Evolutionary conservation across 2,329 filamentous ascomycete species (phyloP).

Genomic region (Penicillium sp.): DNA sequence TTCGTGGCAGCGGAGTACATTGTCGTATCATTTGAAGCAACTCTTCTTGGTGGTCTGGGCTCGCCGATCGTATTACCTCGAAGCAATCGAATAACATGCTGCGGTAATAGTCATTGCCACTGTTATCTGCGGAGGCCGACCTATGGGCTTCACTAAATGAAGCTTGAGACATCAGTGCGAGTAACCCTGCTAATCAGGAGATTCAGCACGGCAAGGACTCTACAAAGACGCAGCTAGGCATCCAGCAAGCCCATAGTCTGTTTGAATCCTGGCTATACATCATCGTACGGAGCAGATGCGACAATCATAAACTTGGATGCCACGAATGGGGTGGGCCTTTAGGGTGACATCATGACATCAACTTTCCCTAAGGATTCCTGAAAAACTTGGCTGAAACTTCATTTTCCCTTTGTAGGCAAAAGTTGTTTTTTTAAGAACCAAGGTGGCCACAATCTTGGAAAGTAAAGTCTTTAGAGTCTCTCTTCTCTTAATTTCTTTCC

Average conservation of each 20-base stretch:
- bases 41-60: slow-evolving; percentile 17
- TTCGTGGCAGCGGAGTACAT: slow-evolving; percentile 25
- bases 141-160: background rate
- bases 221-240: background rate
- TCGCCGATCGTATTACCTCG: slow-evolving; percentile 23
- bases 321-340: background rate
- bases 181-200: background rate
- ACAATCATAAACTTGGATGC: background rate
- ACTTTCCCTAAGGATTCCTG: background rate
- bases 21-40: slow-evolving; percentile 29
- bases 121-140: background rate
- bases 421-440: too few species aligned
- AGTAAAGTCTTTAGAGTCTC: too few species aligned
- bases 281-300: background rate
- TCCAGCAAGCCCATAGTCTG: too few species aligned
- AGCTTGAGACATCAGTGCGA: background rate
- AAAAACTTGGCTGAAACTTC: background rate
- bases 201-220: too few species aligned
- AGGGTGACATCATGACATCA: background rate
- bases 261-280: too few species aligned
- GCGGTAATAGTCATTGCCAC: slow-evolving; percentile 21
- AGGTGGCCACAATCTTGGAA: background rate
- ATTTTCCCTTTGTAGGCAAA: background rate
- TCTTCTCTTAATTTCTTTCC: too few species aligned
- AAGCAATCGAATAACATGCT: slow-evolving; percentile 30